Evolutionary conservation across 495 filamentous ascomycete genomes (phyloP), one percentile per base, ranked within the genome.

Genomic region (Hypoxylon rickii): DNA sequence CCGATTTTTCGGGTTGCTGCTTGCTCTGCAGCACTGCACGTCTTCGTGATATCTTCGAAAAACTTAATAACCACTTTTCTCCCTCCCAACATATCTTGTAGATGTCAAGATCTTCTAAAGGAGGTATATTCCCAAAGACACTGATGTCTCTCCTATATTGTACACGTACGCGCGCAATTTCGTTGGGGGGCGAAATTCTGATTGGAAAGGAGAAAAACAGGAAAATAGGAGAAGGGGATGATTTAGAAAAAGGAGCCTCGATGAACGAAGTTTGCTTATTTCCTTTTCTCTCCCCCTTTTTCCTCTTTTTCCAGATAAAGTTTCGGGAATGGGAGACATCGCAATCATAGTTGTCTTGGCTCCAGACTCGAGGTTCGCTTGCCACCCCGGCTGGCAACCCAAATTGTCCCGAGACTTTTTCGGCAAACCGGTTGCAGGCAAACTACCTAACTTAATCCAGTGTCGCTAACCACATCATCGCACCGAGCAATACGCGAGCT

Each of bases 381-480:
- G 32, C 17, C 32, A 13, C 31, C 44, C 43, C 47, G 39, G 47
- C 52, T 29, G 37, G 51, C 36, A 40, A 32, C 34, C 32, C 16
- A 62, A 52, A 62, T 62, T 62, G 48, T 42, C 21, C 59, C 52
- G 59, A 62, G 59, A 62, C 59, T 20, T 46, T 62, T 22, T 57
- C 48, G 52, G 59, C 42, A 52, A 56, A 62, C 19, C 43, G 47
- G 51, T 56, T 43, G 47, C 48, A 40, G 51, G 47, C 47, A 62
- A 49, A 53, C 53, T 49, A 48, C 43, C 43, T 44, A 57, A 24
- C 45, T 46, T 43, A 53, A 29, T 10, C 24, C 24, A 37, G 38
- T 43, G 18, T 42, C 29, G 59, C 52, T 36, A 42, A 36, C 37
- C 18, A 36, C 37, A 49, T 38, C 52, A 43, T 29, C 24, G 24